phyloP scores from a whole-genome alignment of 1,284 basidiomycete species.

The Moniliella sp. region DNA sequence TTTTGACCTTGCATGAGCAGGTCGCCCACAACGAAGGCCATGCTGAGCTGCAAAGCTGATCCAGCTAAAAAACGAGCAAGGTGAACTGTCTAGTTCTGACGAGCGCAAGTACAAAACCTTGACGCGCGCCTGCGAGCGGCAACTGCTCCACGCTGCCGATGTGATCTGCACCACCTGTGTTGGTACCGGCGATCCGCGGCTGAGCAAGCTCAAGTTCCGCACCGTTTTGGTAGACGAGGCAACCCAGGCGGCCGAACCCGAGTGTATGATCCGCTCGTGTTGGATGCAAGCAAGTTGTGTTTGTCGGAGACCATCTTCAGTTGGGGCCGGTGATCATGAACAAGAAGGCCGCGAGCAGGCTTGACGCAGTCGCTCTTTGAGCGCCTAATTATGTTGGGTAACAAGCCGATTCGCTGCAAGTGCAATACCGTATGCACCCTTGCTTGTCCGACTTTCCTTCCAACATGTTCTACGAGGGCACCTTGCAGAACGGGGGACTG shows the following conservation, averaged over 20 bases:
- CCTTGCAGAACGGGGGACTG: conserved; percentile 92
- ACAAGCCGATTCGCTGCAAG: conserved; percentile 93
- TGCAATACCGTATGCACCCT: conserved; percentile 99
- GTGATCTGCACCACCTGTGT: conserved; percentile 98
- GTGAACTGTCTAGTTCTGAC: conserved; percentile 82
- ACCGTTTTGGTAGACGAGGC: conserved; percentile 97
- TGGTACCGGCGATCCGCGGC: conserved; percentile 79
- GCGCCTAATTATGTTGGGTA: conserved; percentile 77
- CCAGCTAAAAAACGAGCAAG: conserved; percentile 86
- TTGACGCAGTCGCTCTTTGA: conserved; percentile 94
- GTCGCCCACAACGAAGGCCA: conserved; percentile 65
- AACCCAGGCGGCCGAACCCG: conserved; percentile 90
- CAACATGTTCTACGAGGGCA: conserved; percentile 99
- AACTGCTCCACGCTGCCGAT: conserved; percentile 79
- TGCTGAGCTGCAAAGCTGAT: conserved; percentile 81
- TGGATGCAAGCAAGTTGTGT: conserved; percentile 91
- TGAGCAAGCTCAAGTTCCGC: conserved; percentile 89
- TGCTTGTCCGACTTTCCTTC: conserved; percentile 96
- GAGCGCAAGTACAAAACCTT: conserved; percentile 93
- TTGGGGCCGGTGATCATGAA: conserved; percentile 99
- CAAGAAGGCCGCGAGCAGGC: conserved; percentile 94
- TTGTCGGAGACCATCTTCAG: conserved; percentile 91
- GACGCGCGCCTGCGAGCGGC: conserved; percentile 82
- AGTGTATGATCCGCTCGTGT: conserved; percentile 94
- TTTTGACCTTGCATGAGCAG: conserved; percentile 87